Base-by-base conservation (phyloP, 2,329 filamentous ascomycete genomes). In the Cladosporium sp. region DNA sequence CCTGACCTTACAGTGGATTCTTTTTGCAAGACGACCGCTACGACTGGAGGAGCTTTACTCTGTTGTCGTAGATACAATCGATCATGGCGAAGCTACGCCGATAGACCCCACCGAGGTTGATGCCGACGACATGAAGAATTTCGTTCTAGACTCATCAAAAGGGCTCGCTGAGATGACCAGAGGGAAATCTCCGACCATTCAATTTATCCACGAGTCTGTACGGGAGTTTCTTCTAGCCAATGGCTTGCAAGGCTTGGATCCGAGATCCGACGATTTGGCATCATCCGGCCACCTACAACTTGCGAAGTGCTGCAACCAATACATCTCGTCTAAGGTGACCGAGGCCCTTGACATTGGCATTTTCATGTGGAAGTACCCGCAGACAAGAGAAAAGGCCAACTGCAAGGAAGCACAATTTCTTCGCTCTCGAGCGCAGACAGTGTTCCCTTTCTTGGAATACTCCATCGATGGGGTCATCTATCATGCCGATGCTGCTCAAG, bases 171-270 rank as follows among this genome's bases (percentile, higher is more conserved):
- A 80, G 50, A 55, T 73, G 1, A 73, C 71, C 0, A 70, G 61
- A 10, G 60, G 64, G 0, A 56, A 56, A 5, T 40, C 31, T 9
- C 54, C 59, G 1, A 72, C 56, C 0, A 73, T 80, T 0, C 78
- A 81, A 53, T 81, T 80, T 59, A 79, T 80, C 4, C 77, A 80
- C 37, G 74, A 79, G 56, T 77, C 77, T 0, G 74, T 80, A 0
- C 41, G 49, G 7, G 43, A 44, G n/a, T 52, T 40, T 45, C 43
- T 52, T 18, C 31, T 31, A 7, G 16, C n/a, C 3, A 43, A 38
- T 14, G 46, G 46, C 9, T 16, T 50, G 11, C 4, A 18, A 3
- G 9, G n/a, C 11, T 13, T 50, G 4, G 13, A 13, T 2, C 38
- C 46, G 1, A 3, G 14, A 2, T 32, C 6, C 13, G 5, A 1